phyloP scores from a whole-genome alignment of 1,139 yeast genomes.

The Sugiyamaella neomexicana region DNA sequence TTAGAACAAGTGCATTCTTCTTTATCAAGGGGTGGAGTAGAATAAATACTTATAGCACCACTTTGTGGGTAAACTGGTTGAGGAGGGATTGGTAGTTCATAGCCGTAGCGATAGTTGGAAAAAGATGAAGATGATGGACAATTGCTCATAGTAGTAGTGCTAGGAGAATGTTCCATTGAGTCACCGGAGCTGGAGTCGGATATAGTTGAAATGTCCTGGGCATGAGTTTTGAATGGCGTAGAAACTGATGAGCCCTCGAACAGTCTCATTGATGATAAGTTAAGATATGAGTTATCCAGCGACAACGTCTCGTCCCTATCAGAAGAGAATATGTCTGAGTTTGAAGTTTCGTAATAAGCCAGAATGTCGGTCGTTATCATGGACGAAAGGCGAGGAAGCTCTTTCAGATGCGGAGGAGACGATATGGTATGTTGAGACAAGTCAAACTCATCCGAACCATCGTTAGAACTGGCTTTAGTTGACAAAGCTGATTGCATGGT shows the following conservation, averaged over 20 bases:
- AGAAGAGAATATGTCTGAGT: background rate
- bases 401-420: constrained; percentile 1
- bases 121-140: background rate
- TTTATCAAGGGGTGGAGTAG: constrained; percentile 10
- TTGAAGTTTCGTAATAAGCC: constrained; percentile 6
- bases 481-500: background rate
- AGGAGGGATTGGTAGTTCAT: background rate
- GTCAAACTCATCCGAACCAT: background rate
- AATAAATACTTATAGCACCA: constrained; percentile 12
- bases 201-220: background rate
- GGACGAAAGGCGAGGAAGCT: constrained; percentile 4
- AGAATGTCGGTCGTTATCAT: constrained; percentile 6
- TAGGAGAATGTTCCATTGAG: background rate
- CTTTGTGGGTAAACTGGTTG: background rate
- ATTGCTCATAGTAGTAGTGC: background rate
- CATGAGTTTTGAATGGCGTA: background rate
- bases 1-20: background rate
- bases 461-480: background rate
- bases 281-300: background rate
- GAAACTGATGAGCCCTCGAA: background rate
- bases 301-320: background rate
- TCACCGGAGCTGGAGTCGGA: background rate
- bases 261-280: constrained; percentile 6
- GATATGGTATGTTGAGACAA: background rate
- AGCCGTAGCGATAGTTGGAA: background rate